A percentile compares a stretch with the other conserved stretches of the same genome.
Evolutionary conservation across 2,329 filamentous ascomycete genomes (phyloP).

Genomic region (Fusarium haematococcum): DNA sequence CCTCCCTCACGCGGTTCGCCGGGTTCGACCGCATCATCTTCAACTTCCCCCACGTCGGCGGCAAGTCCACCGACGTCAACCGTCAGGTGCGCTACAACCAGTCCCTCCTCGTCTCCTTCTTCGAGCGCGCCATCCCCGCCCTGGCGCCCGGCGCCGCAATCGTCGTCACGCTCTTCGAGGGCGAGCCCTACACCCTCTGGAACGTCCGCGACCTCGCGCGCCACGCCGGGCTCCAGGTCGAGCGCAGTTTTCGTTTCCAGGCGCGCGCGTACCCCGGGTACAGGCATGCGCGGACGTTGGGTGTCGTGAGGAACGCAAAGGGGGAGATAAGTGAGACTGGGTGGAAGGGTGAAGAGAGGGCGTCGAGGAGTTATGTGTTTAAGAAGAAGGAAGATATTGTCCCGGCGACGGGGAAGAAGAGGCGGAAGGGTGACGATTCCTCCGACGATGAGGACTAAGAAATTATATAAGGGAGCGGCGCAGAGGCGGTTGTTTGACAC

Average conservation of each 20-base stretch:
- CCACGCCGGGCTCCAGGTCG: conserved; percentile 78
- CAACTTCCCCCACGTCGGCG: conserved; percentile 97
- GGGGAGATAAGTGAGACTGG: conserved; percentile 56
- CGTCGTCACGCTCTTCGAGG: conserved; percentile 90
- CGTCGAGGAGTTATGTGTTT: conserved; percentile 71
- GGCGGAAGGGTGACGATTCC: conserved; percentile 48
- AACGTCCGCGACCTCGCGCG: conserved; percentile 89
- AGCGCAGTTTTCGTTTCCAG: conserved; percentile 77
- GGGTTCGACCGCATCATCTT: conserved; percentile 85
- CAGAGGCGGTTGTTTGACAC: neutral
- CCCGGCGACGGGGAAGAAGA: conserved; percentile 42
- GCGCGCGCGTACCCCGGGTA: conserved; percentile 78
- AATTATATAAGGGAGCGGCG: neutral
- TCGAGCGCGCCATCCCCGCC: conserved; percentile 61
- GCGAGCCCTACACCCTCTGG: conserved; percentile 95
- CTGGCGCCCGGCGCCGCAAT: conserved; percentile 68
- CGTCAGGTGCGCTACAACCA: conserved; percentile 94
- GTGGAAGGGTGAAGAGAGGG: conserved; percentile 57
- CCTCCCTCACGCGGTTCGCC: conserved; percentile 53
- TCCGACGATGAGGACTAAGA: conserved; percentile 48
- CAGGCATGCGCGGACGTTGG: conserved; percentile 77
- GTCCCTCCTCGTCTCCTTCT: conserved; percentile 78
- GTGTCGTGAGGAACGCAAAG: conserved; percentile 66
- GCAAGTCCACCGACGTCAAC: conserved; percentile 92
- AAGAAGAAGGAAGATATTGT: conserved; percentile 66